Percentiles rank a stretch among this genome's conserved stretches.
phyloP scores from a whole-genome alignment of 2,329 filamentous ascomycete species.

The Venturia pyrina region DNA sequence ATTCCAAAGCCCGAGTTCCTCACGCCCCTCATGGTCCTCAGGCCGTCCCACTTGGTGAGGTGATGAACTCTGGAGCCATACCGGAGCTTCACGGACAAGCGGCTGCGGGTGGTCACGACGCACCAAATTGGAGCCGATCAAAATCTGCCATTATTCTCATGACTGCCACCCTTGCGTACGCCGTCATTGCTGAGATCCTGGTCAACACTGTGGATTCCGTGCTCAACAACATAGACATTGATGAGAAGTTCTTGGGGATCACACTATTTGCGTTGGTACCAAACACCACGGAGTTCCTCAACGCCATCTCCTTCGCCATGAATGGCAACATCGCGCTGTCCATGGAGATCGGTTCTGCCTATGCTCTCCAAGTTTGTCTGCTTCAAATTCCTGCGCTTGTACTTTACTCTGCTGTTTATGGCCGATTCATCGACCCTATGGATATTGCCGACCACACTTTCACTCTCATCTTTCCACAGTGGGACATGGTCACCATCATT shows the following conservation, averaged over 20 bases:
- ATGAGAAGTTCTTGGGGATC: conserved; percentile 95
- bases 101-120: conserved; percentile 70
- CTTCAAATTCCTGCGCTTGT: conserved; percentile 90
- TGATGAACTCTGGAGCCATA: not conserved
- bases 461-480: conserved; percentile 30
- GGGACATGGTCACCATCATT: conserved; percentile 8
- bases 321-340: conserved; percentile 97
- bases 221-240: conserved; percentile 76
- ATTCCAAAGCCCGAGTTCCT: not conserved
- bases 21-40: not conserved
- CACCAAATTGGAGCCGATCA: conserved; percentile 91
- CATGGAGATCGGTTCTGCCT: conserved; percentile 98
- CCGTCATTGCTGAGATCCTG: conserved; percentile 92
- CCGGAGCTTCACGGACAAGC: conserved; percentile 26
- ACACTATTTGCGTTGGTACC: conserved; percentile 94
- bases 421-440: conserved; percentile 42
- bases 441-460: conserved; percentile 57
- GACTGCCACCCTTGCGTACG: conserved; percentile 81
- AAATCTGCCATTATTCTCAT: conserved; percentile 89
- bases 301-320: conserved; percentile 98
- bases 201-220: conserved; percentile 98
- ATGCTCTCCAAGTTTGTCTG: conserved; percentile 90
- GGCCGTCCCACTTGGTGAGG: not conserved
- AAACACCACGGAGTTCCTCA: conserved; percentile 97
- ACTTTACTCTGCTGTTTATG: conserved; percentile 74